Conservation (phyloP, 1,284 basidiomycete genomes). For the Coniferiporia weirii region DNA sequence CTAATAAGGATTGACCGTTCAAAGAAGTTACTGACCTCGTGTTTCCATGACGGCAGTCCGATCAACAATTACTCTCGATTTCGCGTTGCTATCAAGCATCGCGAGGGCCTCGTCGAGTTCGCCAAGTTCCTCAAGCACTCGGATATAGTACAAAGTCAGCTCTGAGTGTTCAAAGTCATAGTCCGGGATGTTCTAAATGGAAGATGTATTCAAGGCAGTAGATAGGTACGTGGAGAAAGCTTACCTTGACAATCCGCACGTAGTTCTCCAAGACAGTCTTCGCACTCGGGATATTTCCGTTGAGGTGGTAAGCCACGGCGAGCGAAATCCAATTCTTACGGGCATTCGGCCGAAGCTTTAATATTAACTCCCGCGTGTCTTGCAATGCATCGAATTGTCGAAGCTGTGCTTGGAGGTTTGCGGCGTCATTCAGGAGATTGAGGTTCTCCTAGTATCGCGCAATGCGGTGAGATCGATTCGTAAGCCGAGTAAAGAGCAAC, state of each 20-base stretch:
- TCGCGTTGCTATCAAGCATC: conserved; percentile 62
- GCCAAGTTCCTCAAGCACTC: conserved; percentile 73
- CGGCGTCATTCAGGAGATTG: conserved; percentile 89
- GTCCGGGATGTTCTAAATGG: conserved; percentile 57
- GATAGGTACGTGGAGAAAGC: conserved; percentile 19
- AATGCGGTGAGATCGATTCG: conserved; percentile 13
- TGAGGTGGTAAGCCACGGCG: conserved; percentile 86
- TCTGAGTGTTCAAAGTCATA: conserved; percentile 87
- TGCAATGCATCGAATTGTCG: conserved; percentile 78
- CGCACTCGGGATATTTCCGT: conserved; percentile 70
- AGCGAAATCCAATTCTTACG: conserved; percentile 90
- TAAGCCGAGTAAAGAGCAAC: neutral
- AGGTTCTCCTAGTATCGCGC: conserved; percentile 70
- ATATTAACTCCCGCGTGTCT: conserved; percentile 78
- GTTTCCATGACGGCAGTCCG: conserved; percentile 65
- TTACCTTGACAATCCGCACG: conserved; percentile 56
- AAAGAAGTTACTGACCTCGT: conserved; percentile 48
- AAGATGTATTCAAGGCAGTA: conserved; percentile 6
- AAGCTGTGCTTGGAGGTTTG: conserved; percentile 88
- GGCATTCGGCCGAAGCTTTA: conserved; percentile 77
- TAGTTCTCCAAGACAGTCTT: conserved; percentile 71
- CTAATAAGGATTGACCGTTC: conserved; percentile 5
- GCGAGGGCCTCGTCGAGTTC: conserved; percentile 57
- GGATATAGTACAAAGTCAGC: conserved; percentile 77
- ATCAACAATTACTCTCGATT: conserved; percentile 65